A percentile compares a stretch with the other conserved stretches of the same genome.
These are phyloP conservation scores for Prosopis cineraria DNA, from an alignment of 306 rosid genomes.

Conservation along the genomic window DNA sequence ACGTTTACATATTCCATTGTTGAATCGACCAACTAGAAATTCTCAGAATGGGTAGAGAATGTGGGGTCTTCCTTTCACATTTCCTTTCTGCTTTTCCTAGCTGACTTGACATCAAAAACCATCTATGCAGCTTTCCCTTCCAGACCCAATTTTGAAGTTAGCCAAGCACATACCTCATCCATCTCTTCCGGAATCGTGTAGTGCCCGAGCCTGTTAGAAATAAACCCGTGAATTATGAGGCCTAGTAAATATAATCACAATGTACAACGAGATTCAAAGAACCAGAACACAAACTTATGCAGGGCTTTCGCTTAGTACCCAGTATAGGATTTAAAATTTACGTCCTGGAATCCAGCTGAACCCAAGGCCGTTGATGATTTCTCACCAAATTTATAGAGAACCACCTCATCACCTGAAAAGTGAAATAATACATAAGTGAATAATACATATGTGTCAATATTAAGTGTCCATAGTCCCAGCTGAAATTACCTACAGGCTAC, in stretches of 20 bases:
- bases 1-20: neutral
- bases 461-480: neutral
- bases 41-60: neutral
- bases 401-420: constrained; percentile 80
- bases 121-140: constrained; percentile 58
- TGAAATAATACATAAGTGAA: constrained; percentile 33
- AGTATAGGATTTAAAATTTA: constrained; percentile 71
- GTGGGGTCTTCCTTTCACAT: neutral
- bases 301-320: constrained; percentile 50
- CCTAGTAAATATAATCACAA: neutral
- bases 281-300: neutral
- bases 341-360: constrained; percentile 74
- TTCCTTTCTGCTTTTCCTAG: constrained; percentile 7
- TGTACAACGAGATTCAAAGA: constrained; percentile 9
- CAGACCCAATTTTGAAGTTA: constrained; percentile 73
- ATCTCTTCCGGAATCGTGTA: constrained; percentile 90
- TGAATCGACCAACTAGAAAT: neutral
- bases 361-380: constrained; percentile 62
- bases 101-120: constrained; percentile 1
- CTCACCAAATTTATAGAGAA: constrained; percentile 82
- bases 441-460: constrained; percentile 2
- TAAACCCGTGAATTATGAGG: neutral
- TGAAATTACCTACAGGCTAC: constrained; percentile 21
- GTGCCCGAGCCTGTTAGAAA: constrained; percentile 79
- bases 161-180: constrained; percentile 88